Conservation (phyloP, 768 basidiomycete genomes). For the Crepidotus variabilis region DNA sequence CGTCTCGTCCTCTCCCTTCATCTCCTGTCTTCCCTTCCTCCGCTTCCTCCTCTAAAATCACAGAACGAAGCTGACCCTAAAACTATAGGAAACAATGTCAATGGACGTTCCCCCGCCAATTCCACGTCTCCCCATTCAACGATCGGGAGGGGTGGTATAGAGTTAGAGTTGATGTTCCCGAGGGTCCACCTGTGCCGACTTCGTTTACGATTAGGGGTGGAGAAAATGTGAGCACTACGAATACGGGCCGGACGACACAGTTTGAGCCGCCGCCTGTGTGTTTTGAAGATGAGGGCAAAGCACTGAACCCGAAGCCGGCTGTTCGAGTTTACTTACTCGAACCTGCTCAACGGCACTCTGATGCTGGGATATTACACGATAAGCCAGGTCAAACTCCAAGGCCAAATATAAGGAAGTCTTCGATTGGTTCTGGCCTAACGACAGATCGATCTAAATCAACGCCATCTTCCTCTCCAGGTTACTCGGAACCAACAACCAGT, state of each 20-base stretch:
- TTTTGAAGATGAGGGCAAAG: too few species aligned
- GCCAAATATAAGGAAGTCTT: conserved; percentile 26
- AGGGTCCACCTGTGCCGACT: conserved; percentile 20
- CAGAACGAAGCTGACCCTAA: too few species aligned
- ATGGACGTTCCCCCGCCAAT: conserved; percentile 65
- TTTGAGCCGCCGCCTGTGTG: too few species aligned
- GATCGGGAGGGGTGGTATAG: conserved; percentile 64
- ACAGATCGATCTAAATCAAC: too few species aligned
- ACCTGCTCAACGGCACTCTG: conserved; percentile 11
- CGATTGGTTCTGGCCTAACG: too few species aligned
- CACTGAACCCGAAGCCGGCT: conserved; percentile 21
- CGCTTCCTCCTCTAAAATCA: too few species aligned
- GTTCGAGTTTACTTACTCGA: conserved; percentile 40
- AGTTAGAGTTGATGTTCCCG: conserved; percentile 48
- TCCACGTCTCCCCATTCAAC: conserved; percentile 79
- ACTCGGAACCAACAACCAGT: too few species aligned
- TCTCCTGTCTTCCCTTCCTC: not conserved
- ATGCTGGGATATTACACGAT: not conserved
- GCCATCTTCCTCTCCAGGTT: too few species aligned
- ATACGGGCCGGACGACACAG: too few species aligned
- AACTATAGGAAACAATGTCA: conserved; percentile 49
- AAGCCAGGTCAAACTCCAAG: not conserved
- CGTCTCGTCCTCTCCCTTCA: too few species aligned
- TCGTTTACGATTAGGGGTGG: too few species aligned
- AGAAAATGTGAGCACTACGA: too few species aligned